Evolutionary conservation across 2,329 filamentous ascomycete species (phyloP).

Genomic region (Sclerotiophoma versabilis): DNA sequence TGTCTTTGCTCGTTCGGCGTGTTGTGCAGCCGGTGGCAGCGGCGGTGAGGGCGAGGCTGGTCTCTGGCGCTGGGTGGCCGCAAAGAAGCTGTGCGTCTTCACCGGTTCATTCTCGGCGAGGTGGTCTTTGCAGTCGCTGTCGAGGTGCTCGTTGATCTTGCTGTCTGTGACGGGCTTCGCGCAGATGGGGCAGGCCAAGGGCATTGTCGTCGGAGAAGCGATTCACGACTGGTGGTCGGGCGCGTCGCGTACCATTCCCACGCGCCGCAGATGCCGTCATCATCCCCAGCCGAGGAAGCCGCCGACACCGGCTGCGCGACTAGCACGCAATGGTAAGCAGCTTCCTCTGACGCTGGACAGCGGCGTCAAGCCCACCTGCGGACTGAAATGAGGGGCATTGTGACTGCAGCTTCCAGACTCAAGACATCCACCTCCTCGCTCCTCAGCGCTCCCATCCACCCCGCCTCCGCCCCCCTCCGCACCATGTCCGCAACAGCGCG

Average conservation of each 20-base stretch:
- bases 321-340: slow-evolving; percentile 40
- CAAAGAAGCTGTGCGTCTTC: slow-evolving; percentile 61
- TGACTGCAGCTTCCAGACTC: slow-evolving; percentile 13
- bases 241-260: slow-evolving; percentile 18
- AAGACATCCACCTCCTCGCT: background rate
- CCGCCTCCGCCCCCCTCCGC: slow-evolving; percentile 20
- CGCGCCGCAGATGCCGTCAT: slow-evolving; percentile 20
- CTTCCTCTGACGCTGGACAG: no score
- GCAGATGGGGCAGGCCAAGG: slow-evolving; percentile 87
- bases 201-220: slow-evolving; percentile 48
- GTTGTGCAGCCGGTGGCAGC: slow-evolving; percentile 16
- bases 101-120: slow-evolving; percentile 60
- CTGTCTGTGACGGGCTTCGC: slow-evolving; percentile 72
- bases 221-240: slow-evolving; percentile 1
- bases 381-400: slow-evolving; percentile 26
- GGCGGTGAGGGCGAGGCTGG: slow-evolving; percentile 28
- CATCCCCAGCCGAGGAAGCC: no score
- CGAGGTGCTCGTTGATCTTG: slow-evolving; percentile 90
- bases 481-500: slow-evolving; percentile 47
- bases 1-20: slow-evolving; percentile 32
- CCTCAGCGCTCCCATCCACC: background rate
- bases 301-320: slow-evolving; percentile 30
- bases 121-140: slow-evolving; percentile 77
- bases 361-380: no score
- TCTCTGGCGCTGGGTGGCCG: slow-evolving; percentile 55